Evolutionary conservation across 441 rosid genomes (phyloP), one percentile per base, ranked within the genome.

Genomic region (Euphorbia celastroides): DNA sequence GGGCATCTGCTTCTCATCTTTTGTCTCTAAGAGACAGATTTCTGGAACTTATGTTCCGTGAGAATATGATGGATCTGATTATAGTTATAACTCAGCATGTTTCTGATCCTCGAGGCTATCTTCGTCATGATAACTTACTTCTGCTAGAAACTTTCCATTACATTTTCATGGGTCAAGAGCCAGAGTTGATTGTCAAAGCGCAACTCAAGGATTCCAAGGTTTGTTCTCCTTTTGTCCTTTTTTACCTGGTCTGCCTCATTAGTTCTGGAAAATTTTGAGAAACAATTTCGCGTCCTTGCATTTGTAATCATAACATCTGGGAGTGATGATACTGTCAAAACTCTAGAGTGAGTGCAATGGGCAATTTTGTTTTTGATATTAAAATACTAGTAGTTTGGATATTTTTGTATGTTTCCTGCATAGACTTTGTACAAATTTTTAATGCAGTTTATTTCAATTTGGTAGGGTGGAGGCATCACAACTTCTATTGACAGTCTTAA

Each of bases 81-180:
- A 44, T 88, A 36, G 84, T 92, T 5, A 72, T 87, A 50, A 77
- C 95, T 73, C 98, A 88, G 80, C 86, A 90, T 56, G 76, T 86
- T 67, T 79, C 80, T 64, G 84, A 84, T 67, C 69, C 77, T 42
- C 66, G 70, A 51, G 65, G 84, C 72, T 85, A 83, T 80, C 81
- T 95, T 70, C 90, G 83, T 54, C 93, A 92, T 68, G 98, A 95
- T 68, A 95, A 88, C 82, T 66, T 89, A 68, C 97, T 95, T 66
- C 67, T 95, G 27, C 79, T 95, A 52, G 99, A 95, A 70, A 86
- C 71, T 34, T 88, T 86, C 69, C 85, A 88, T 74, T 84, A 85
- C 78, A 83, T 84, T 78, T 85, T 92, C 34, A 57, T 77, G 70
- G 90, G 93, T 54, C 98, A 92, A 79, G 95, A 90, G 52, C 90